Base-by-base conservation (phyloP, 768 basidiomycete species). In the Lanmaoa pseudosensibilis region DNA sequence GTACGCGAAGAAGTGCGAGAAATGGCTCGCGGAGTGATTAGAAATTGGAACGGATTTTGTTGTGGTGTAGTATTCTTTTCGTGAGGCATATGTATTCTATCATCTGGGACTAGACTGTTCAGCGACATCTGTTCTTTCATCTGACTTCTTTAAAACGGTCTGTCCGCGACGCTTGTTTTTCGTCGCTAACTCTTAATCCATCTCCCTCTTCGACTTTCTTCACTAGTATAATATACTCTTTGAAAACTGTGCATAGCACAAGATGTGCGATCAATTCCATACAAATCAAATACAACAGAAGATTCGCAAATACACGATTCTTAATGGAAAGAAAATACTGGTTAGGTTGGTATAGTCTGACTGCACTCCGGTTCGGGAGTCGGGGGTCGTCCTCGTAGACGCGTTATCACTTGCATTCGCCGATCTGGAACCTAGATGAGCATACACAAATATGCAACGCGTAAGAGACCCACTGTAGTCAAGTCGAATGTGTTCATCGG, bases 1-100 rank as follows among this genome's bases (percentile, higher is more conserved):
- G 75, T 94, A 94, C 71, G 89, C 87, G 60, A 94, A 94, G 80
- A 90, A 91, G 71, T 92, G 90, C 74, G 92, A 92, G 75, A 92
- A 92, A 74, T 92, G 91, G 90, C 80, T 93, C 37, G 89, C 85
- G 37, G 92, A 94, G 69, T 93, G 78, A 78, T 58, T 61, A 63
- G 63, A 60, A 46, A 43, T 33, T 44, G 60, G 55, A 54, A 40
- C 33, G 57, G 61, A 65, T 67, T 58, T 57, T 57, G 61, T 55
- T 61, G 57, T 57, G 63, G 58, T 65, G 69, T 70, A 65, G 51
- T 60, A 54, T 64, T 60, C 57, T 63, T 60, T 62, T 60, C 57
- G 61, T 53, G 58, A 58, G 63, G 61, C 60, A 68, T 53, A 57
- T 72, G 73, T 72, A 69, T 65, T 71, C 56, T 71, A 74, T 66